Base-by-base conservation (phyloP, 1,284 basidiomycete genomes). In the Lentinula novae-zelandiae region DNA sequence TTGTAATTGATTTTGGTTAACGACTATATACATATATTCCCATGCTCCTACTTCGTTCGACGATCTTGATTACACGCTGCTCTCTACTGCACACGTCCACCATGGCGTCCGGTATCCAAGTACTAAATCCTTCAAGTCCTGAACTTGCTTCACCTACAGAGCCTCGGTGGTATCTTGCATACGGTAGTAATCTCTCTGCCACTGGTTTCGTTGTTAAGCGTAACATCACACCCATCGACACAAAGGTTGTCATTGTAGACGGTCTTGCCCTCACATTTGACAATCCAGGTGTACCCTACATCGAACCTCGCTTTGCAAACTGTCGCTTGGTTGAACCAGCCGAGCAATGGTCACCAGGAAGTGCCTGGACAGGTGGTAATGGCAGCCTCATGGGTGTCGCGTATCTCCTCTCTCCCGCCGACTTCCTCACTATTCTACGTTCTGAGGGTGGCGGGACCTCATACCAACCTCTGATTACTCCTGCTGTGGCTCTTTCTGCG, bases 301-400 rank as follows among this genome's bases (percentile, higher is more conserved):
- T 61, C 7, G 55, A 61, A 15, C 60, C 60, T 17, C 60, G 60
- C 31, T 61, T 61, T 42, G 60, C 60, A 6, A 61, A 61, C 38
- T 44, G 38, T 31, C 60, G 60, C 17, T 42, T 61, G 9, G 40
- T 34, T 9, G 33, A 38, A 9, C 36, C 13, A 22, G 13, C 20
- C 17, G 33, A 42, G 54, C 9, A 40, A 15, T 61, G 38, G 22
- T 17, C 15, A 10, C 54, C 46, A 55, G 60, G 27, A 15, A 58
- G 58, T 27, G 31, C 38, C 15, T 61, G 60, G 60, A 36, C n/a
- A 17, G 55, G 55, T 5, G 46, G 34, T 2, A 13, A 20, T 13
- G 60, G 60, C 31, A 49, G 39, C 38, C 36, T 57, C 6, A 38
- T 61, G 55, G 60, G 60, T 13, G 60, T 61, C 48, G 60, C 60